Percentiles rank a stretch among this genome's conserved stretches.
These are phyloP conservation scores for Pythium phragmitis DNA, from an alignment of 352 stramenopile species.

Conservation along the genomic window DNA sequence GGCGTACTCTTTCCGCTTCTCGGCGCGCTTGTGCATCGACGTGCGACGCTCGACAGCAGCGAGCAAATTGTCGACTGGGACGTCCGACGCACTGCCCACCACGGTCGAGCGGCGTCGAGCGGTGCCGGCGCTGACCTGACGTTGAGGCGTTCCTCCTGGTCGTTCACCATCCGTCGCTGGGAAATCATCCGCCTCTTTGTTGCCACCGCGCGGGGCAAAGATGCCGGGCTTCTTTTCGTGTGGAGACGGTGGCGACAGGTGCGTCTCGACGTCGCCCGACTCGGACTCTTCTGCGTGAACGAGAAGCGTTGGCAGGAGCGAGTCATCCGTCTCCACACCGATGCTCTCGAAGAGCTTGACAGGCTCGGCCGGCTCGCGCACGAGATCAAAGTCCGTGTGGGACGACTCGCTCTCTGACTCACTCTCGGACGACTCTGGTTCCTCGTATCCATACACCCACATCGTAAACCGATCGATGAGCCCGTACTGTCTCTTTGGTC, in stretches of 20 bases:
- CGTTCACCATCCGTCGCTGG: not conserved
- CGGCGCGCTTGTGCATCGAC: constrained; percentile 43
- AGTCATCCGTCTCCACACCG: constrained; percentile 38
- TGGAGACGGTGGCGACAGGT: not conserved
- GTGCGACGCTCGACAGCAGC: constrained; percentile 37
- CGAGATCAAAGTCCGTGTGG: constrained; percentile 28
- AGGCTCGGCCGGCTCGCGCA: not conserved
- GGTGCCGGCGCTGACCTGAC: not conserved
- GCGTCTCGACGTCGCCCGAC: not conserved
- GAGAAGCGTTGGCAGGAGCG: constrained; percentile 12
- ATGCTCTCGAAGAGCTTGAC: constrained; percentile 54
- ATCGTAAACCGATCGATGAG: constrained; percentile 26
- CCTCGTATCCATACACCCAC: constrained; percentile 13
- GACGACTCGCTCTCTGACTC: constrained; percentile 21
- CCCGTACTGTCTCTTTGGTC: constrained; percentile 4
- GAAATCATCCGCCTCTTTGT: not conserved
- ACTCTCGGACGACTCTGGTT: constrained; percentile 3
- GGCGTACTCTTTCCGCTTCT: constrained; percentile 45
- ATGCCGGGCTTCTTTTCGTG: constrained; percentile 20
- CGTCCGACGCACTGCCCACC: constrained; percentile 4
- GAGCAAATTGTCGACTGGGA: constrained; percentile 18
- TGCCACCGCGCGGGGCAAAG: constrained; percentile 11
- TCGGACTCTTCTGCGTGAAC: not conserved
- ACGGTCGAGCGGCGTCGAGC: constrained; percentile 4
- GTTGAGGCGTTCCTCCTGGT: not conserved